These are phyloP conservation scores for Chaetomidium leptoderma DNA, from an alignment of 495 filamentous ascomycete species.

Conservation along the genomic window DNA sequence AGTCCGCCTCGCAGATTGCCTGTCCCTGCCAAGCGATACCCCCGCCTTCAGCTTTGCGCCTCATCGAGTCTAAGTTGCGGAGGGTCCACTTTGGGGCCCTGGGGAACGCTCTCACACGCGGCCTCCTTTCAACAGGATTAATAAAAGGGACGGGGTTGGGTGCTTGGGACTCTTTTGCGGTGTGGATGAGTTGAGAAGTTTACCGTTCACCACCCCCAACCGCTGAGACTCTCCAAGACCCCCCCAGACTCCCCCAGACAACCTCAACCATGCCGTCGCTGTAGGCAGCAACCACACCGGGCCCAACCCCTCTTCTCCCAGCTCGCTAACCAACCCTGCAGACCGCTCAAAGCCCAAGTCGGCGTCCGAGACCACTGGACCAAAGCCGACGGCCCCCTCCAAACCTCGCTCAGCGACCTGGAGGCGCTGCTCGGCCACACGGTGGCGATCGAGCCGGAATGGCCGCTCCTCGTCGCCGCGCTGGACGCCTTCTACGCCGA, in stretches of 20 bases:
- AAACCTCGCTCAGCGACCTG: constrained; percentile 21
- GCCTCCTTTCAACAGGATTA: too few species aligned
- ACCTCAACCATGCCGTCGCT: constrained; percentile 20
- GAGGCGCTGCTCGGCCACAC: constrained; percentile 29
- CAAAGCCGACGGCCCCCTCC: constrained; percentile 24
- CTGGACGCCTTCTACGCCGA: constrained; percentile 32
- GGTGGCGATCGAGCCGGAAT: constrained; percentile 33
- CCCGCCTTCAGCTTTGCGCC: constrained; percentile 22
- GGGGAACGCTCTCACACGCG: too few species aligned
- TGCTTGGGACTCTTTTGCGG: not conserved
- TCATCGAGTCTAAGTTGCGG: not conserved
- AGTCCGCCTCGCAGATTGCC: constrained; percentile 20
- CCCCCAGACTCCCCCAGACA: too few species aligned
- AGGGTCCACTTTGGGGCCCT: too few species aligned
- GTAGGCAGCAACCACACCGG: constrained; percentile 13
- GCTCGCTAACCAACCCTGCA: constrained; percentile 10
- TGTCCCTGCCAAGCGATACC: constrained; percentile 8
- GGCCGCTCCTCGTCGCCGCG: constrained; percentile 31
- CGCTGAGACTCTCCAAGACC: not conserved
- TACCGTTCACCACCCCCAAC: not conserved
- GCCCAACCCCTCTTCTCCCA: not conserved
- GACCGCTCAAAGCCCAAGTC: constrained; percentile 34
- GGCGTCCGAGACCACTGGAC: constrained; percentile 39
- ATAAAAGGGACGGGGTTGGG: not conserved
- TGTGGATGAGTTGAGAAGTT: not conserved